Evolutionary conservation across 192 early-diverging fungal genomes (phyloP), one percentile per base, ranked within the genome.

Genomic region (Coemansia sp.): DNA sequence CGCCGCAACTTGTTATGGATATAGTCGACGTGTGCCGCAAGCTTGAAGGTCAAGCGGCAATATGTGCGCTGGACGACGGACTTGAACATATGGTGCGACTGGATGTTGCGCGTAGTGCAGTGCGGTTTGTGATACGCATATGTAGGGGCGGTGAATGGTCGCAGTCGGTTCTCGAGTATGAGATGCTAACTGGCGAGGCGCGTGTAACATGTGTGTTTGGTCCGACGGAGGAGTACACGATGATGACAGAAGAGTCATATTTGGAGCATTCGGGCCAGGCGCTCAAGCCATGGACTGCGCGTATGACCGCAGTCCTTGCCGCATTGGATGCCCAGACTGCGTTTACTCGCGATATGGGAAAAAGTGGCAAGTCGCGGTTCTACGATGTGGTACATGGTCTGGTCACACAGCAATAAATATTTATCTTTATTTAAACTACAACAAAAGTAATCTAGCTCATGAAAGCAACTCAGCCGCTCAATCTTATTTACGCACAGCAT

Each of bases 1-100:
- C 77, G 28, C 71, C 77, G 21, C 71, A 80, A 40, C 52, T 80
- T 25, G 66, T 80, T 8, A 72, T 72, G 77, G 77, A 80, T 49
- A 53, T 66, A 15, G 68, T 74, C 5, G 68, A 74, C 19, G 64
- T 80, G 14, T 57, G 46, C 4, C 58, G 15, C n/a, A 69, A 71
- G 52, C 66, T 80, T 15, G 40, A 59, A 0, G 61, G 47, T 38
- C 66, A 68, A 21, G 77, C 60, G 22, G 54, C 12, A 2, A 36
- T 67, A 2, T 57, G 64, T 19, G 67, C 71, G 4, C 22, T 80
- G n/a, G 22, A 31, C 7, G 53, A 60, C 6, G 71, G 71, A n/a
- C 20, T 51, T 26, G 71, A 80, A 48, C 64, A 74, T 36, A 14
- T 58, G 12, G 66, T 74, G 25, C 64, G 71, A 0, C 61, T 79